Base-by-base conservation (phyloP, 768 basidiomycete genomes). In the Tylopilus rubrobrunneus region DNA sequence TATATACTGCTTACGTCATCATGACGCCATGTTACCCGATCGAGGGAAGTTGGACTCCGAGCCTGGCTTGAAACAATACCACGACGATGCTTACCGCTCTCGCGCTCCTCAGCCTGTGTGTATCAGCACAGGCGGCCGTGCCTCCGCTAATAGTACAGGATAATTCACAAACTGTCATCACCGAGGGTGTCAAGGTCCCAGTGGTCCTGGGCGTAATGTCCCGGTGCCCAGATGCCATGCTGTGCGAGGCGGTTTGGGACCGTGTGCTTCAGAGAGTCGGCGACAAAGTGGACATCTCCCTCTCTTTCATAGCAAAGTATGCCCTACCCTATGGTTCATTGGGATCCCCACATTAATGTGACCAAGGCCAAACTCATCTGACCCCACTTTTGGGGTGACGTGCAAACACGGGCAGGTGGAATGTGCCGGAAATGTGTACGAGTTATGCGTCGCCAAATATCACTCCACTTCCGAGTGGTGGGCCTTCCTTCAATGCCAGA, bases 381-480 rank as follows among this genome's bases (percentile, higher is more conserved):
- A 88, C 27, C 71, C 80, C n/a, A 74, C 75, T 45, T 91, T 86
- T 64, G 92, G 92, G n/a, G 81, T 88, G 29, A 79, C 73, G 33
- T 97, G 94, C 71, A 78, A 78, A 76, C 93, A 96, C 64, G 93
- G 92, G 17, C 72, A 73, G 5, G 69, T 78, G 49, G 94, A 98
- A 70, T 97, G 94, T 63, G 82, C 82, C 14, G 94, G 90, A 41
- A 93, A 96, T 72, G 82, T 92, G 17, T 89, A 97, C 55, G 85
- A 97, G 66, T 76, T 97, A 27, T 98, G 95, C 68, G 87, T 79
- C 29, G 75, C 79, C 51, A 82, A 84, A 65, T 76, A 89, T 56
- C 73, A 78, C 23, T 70, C 77, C 23, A 70, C 73, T 39, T 58
- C 68, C n/a, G 73, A 72, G 21, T 92, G 89, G 88, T 95, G 92